Conservation (phyloP, 2,329 filamentous ascomycete genomes). For the Fusarium burgessii region DNA sequence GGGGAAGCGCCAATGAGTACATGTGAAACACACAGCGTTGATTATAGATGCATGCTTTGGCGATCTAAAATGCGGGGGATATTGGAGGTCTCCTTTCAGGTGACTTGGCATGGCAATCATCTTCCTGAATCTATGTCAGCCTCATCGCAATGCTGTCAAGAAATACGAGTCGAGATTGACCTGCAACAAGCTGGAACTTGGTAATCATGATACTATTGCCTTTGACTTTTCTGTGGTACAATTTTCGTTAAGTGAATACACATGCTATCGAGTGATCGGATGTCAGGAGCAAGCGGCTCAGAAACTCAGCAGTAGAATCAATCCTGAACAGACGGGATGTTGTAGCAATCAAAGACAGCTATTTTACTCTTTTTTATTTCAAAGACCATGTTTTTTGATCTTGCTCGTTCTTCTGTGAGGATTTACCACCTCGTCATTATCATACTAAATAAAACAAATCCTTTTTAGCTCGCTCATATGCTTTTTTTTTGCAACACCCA, state of each 20-base stretch:
- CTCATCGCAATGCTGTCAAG: no score
- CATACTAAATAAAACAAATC: constrained; percentile 40
- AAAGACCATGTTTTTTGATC: neutral
- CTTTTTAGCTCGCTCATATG: constrained; percentile 17
- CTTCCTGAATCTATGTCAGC: no score
- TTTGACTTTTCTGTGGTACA: no score
- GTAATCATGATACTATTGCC: no score
- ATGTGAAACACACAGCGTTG: neutral
- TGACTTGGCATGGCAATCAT: neutral
- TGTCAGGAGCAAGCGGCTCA: no score
- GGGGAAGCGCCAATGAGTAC: neutral
- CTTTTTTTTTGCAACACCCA: neutral
- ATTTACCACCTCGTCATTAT: constrained; percentile 43
- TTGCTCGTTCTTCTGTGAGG: constrained; percentile 22
- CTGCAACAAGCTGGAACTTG: neutral
- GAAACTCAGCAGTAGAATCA: no score
- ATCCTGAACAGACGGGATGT: neutral
- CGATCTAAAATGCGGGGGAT: neutral
- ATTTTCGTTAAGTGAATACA: neutral
- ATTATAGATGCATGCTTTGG: neutral
- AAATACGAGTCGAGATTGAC: no score
- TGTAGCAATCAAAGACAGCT: neutral
- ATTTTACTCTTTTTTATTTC: constrained; percentile 31
- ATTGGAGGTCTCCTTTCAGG: neutral
- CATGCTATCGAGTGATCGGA: no score